Evolutionary conservation across 352 stramenopile genomes (phyloP).

Genomic region (Peronospora tabacina): DNA sequence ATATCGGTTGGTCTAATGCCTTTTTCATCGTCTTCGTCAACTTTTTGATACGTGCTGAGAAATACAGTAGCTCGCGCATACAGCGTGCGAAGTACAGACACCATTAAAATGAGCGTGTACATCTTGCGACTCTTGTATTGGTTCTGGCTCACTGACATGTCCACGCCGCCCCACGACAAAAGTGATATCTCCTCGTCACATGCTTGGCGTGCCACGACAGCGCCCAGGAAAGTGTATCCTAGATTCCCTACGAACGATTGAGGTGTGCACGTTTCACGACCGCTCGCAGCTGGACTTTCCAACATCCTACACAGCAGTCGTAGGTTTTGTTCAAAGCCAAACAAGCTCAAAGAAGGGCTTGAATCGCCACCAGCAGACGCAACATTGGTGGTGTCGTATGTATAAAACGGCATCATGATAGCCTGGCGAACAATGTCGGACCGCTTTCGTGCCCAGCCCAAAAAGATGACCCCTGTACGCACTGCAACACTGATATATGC

Average conservation of each 20-base stretch:
- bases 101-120: constrained; percentile 79
- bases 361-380: constrained; percentile 1
- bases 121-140: constrained; percentile 68
- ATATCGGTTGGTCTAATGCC: constrained; percentile 42
- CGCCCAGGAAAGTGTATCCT: constrained; percentile 60
- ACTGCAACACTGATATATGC: constrained; percentile 59
- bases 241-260: constrained; percentile 39
- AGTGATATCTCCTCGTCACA: constrained; percentile 27
- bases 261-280: constrained; percentile 15
- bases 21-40: constrained; percentile 16
- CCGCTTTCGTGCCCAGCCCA: constrained; percentile 62
- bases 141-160: constrained; percentile 24
- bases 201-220: constrained; percentile 26
- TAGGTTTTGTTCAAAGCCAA: constrained; percentile 58
- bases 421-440: constrained; percentile 57
- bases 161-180: constrained; percentile 29
- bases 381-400: constrained; percentile 11
- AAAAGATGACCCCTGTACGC: constrained; percentile 62
- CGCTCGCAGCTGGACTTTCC: constrained; percentile 8
- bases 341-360: constrained; percentile 40
- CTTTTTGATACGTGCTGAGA: constrained; percentile 33
- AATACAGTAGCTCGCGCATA: constrained; percentile 60
- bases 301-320: constrained; percentile 45
- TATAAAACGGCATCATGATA: constrained; percentile 53
- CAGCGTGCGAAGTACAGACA: constrained; percentile 67